phyloP scores from a whole-genome alignment of 805 yeast species.

The Lipomyces yamanashiensis region DNA sequence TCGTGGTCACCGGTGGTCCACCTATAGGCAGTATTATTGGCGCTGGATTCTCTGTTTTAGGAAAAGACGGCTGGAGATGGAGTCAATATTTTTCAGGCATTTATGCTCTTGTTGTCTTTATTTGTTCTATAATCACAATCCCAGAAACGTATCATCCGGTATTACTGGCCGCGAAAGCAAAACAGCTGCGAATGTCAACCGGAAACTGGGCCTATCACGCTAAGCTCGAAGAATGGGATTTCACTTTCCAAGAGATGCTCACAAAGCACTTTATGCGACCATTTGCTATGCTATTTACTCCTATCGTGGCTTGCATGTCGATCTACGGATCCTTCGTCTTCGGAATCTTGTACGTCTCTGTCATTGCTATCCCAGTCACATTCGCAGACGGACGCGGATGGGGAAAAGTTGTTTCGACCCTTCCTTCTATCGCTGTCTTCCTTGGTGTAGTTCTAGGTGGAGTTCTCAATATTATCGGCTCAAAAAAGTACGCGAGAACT shows the following conservation, averaged over 20 bases:
- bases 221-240: constrained; percentile 83
- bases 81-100: constrained; percentile 58
- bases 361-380: constrained; percentile 49
- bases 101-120: constrained; percentile 45
- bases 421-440: constrained; percentile 46
- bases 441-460: constrained; percentile 46
- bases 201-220: constrained; percentile 86
- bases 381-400: constrained; percentile 45
- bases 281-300: constrained; percentile 66
- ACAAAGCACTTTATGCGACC: constrained; percentile 79
- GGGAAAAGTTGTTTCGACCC: constrained; percentile 43
- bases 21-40: constrained; percentile 55
- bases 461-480: constrained; percentile 40
- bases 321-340: constrained; percentile 51
- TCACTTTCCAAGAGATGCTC: constrained; percentile 68
- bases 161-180: constrained; percentile 70
- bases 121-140: constrained; percentile 46
- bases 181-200: constrained; percentile 70
- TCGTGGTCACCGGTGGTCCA: constrained; percentile 53
- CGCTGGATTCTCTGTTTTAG: constrained; percentile 53
- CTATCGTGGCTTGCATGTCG: constrained; percentile 50
- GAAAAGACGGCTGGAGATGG: constrained; percentile 61
- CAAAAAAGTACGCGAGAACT: constrained; percentile 42
- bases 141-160: constrained; percentile 49
- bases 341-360: constrained; percentile 51